Evolutionary conservation across 352 stramenopile species (phyloP).

Genomic region (Phytophthora cactorum): DNA sequence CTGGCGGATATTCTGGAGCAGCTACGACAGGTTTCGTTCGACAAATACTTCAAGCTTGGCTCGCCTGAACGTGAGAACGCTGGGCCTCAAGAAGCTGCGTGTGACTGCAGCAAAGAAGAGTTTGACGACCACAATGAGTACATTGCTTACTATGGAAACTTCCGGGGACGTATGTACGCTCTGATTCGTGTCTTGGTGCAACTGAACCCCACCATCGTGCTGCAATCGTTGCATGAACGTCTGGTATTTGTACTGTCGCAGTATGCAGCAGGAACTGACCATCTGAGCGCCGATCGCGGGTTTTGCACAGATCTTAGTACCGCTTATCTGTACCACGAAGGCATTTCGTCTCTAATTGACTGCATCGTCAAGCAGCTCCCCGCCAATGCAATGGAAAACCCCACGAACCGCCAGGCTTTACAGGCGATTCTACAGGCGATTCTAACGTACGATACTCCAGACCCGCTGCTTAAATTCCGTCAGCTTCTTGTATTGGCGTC

Average conservation of each 20-base stretch:
- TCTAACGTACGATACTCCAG: conserved; percentile 54
- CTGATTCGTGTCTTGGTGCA: conserved; percentile 74
- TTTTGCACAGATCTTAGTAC: conserved; percentile 71
- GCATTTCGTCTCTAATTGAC: conserved; percentile 70
- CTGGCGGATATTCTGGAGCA: conserved; percentile 47
- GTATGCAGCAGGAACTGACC: conserved; percentile 53
- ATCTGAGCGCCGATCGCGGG: conserved; percentile 48
- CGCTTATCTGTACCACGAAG: conserved; percentile 80
- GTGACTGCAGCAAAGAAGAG: conserved; percentile 57
- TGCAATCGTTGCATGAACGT: conserved; percentile 69
- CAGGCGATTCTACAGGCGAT: conserved; percentile 60
- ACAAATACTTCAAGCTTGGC: conserved; percentile 84
- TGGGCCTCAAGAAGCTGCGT: conserved; percentile 37
- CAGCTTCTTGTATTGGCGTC: conserved; percentile 71
- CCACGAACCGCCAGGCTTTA: conserved; percentile 49
- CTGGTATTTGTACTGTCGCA: conserved; percentile 59
- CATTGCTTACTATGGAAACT: conserved; percentile 78
- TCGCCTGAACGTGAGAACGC: conserved; percentile 64
- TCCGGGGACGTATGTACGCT: conserved; percentile 78
- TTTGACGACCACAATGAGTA: conserved; percentile 84
- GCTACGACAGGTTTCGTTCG: conserved; percentile 67
- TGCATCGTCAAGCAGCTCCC: conserved; percentile 82
- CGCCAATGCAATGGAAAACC: conserved; percentile 41
- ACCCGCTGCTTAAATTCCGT: conserved; percentile 78
- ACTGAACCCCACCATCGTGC: conserved; percentile 48